Evolutionary conservation across 2,329 filamentous ascomycete genomes (phyloP), one percentile per base, ranked within the genome.

Genomic region (Ophioceras dolichostomum): DNA sequence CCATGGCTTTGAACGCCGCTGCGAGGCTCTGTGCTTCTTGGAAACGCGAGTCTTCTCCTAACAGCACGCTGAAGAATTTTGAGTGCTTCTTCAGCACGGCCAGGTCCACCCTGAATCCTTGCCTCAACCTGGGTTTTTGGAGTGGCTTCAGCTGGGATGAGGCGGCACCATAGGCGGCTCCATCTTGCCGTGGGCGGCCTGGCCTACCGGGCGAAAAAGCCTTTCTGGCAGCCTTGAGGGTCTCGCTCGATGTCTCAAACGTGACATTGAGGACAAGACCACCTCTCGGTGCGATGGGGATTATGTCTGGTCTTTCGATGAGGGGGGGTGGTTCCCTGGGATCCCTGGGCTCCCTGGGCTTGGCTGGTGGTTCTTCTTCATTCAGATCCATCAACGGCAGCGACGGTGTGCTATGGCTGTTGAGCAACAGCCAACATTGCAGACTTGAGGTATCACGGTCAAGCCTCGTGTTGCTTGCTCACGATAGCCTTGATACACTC

Each of bases 41-140:
- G 52, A 85, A 83, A 39, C 73, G 62, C 3, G 63, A 64, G 10
- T 32, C 36, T 43, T 78, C 71, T 9, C 73, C 70, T 3, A 87
- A 64, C 13, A 87, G 65, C 39, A 73, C 75, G 39, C 66, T 67
- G 52, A 87, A 87, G 55, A 85, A 87, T 39, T 70, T 71, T 5
- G 81, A 86, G 42, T 73, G 65, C 43, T 63, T 62, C 54, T 67
- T 72, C 24, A 87, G 61, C 1, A 59, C 59, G 10, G 60, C 60
- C 2, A 77, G 59, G 36, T 68, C 65, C 31, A 83, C 79, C 19
- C 80, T 68, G 49, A 79, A 86, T 10, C 65, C 60, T 24, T 65
- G 51, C 17, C 58, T 56, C 21, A 62, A 48, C 34, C 46, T 57
- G 33, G 61, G 51, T 44, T 60, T 62, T 45, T 17, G 33, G 14